Percentiles rank a stretch among this genome's conserved stretches.
Conservation (phyloP, 345 rosid genomes). For the Gossypium rotundifolium region DNA sequence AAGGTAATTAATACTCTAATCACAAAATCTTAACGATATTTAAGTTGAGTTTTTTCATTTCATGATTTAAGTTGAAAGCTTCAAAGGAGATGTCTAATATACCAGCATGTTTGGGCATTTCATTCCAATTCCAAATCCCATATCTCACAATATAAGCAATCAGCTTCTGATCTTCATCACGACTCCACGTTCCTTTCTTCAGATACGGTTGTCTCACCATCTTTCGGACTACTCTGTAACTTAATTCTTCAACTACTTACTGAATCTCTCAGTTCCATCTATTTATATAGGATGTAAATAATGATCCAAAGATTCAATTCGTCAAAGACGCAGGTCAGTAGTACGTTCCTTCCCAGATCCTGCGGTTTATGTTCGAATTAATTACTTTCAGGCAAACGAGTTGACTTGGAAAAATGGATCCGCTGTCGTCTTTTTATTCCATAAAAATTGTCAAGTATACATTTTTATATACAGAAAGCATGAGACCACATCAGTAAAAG, state of each 20-base stretch:
- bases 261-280: not conserved
- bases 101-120: slow-evolving; percentile 37
- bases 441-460: not conserved
- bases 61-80: not conserved
- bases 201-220: slow-evolving; percentile 14
- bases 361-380: not conserved
- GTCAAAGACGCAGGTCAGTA: not conserved
- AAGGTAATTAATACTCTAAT: not conserved
- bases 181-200: slow-evolving; percentile 31
- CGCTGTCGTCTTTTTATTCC: not conserved
- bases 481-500: not conserved
- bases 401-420: not conserved
- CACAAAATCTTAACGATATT: not conserved
- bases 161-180: slow-evolving; percentile 32
- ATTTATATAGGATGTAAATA: not conserved
- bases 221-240: not conserved
- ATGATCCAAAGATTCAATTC: not conserved
- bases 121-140: slow-evolving; percentile 37
- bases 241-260: not conserved
- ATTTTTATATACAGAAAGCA: not conserved
- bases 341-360: not conserved
- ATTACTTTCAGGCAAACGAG: not conserved
- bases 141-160: slow-evolving; percentile 22
- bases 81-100: not conserved
- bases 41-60: not conserved